Evolutionary conservation across 225 moss, liverwort and hornwort genomes (phyloP).

Genomic region (Physcomitrium patens): DNA sequence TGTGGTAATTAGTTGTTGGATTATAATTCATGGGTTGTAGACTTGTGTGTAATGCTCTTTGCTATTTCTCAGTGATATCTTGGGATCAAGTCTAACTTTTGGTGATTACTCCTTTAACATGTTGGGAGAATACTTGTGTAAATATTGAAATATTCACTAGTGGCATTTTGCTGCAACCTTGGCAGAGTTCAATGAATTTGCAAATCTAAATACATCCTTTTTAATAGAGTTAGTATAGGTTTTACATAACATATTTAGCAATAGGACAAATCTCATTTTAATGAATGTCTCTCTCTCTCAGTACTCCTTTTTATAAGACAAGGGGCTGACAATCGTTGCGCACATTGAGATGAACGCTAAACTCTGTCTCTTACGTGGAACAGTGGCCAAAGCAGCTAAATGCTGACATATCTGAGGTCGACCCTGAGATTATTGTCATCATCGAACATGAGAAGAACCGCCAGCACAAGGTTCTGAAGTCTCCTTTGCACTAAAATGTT

Average conservation of each 20-base stretch:
- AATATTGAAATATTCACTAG: too few relatives aligned
- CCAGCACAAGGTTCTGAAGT: constrained; percentile 67
- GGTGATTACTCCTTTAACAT: not conserved
- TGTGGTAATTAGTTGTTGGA: too few relatives aligned
- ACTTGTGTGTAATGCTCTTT: not conserved
- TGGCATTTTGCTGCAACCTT: too few relatives aligned
- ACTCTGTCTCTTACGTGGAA: not conserved
- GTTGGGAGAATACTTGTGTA: not conserved
- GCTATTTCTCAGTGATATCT: not conserved
- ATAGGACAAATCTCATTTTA: too few relatives aligned
- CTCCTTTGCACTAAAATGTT: not conserved
- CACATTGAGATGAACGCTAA: not conserved
- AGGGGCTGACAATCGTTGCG: too few relatives aligned
- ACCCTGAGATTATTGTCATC: constrained; percentile 76
- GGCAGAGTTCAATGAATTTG: too few relatives aligned
- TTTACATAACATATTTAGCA: too few relatives aligned
- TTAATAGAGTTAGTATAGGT: too few relatives aligned
- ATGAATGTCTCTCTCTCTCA: too few relatives aligned
- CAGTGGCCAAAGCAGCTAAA: constrained; percentile 80
- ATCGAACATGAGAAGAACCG: constrained; percentile 86
- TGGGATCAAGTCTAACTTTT: not conserved
- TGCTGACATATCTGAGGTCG: constrained; percentile 48
- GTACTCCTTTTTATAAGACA: too few relatives aligned
- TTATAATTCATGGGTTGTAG: too few relatives aligned
- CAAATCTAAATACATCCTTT: too few relatives aligned